Evolutionary conservation across 2,329 filamentous ascomycete genomes (phyloP), one percentile per base, ranked within the genome.

Genomic region (Alternaria novae-zelandiae): DNA sequence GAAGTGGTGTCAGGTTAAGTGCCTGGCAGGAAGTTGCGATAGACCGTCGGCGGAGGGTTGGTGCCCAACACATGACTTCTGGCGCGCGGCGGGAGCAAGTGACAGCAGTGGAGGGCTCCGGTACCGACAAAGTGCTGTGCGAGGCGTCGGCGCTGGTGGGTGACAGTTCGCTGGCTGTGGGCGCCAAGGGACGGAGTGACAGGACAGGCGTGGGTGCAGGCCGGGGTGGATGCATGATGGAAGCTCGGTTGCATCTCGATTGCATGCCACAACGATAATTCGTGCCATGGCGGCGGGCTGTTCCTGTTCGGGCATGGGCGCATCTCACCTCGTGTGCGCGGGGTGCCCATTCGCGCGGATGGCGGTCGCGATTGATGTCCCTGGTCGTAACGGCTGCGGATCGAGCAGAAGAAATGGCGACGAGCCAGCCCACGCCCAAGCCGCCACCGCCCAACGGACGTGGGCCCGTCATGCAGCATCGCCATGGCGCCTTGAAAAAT

Each of bases 231-330:
- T 65, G 68, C 62, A 66, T 63, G 63, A 62, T 60, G 64, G 64
- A 44, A 59, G 59, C 64, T 68, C 65, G 71, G 71, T 66, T 68
- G 67, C 70, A 72, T 74, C 70, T 71, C 71, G 71, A 74, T 74
- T 65, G 67, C 63, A 65, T 57, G 55, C 59, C 54, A 57, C 65
- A 53, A 59, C 64, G 65, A 65, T 71, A 67, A 70, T 69, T 72
- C 61, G 67, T 62, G 57, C 67, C 66, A 61, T n/a, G 28, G 23
- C 28, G 57, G 59, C 65, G 69, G 69, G 66, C 68, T 65, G 65
- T 32, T 61, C 67, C 65, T 49, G 17, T 63, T 63, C 13, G 10
- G 58, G 71, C 26, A 49, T 71, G 61, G 68, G 43, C 41, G 47
- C 61, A 71, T 72, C 71, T 71, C 57, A 59, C 59, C 67, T 69